phyloP scores from a whole-genome alignment of 2,329 filamentous ascomycete species.

The Hypoxylon sp. region DNA sequence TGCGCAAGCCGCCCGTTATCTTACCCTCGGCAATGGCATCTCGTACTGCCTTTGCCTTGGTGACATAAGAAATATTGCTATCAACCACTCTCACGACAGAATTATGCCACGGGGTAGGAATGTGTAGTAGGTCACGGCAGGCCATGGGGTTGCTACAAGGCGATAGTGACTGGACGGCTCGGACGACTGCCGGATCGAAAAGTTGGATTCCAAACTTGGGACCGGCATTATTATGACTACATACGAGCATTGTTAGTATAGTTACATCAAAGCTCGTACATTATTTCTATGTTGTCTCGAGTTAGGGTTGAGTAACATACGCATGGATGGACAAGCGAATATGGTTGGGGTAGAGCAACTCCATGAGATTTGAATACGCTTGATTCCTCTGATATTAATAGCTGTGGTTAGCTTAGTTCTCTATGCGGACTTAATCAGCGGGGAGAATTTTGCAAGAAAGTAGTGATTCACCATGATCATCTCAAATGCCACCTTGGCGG shows the following conservation, averaged over 20 bases:
- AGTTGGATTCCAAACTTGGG: conserved; percentile 60
- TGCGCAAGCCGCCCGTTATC: conserved; percentile 33
- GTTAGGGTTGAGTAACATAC: conserved; percentile 25
- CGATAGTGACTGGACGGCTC: conserved; percentile 46
- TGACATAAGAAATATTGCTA: conserved; percentile 35
- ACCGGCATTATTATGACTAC: conserved; percentile 57
- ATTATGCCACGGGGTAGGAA: conserved; percentile 63
- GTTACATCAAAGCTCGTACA: not conserved
- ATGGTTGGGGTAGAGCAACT: conserved; percentile 61
- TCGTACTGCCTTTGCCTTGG: conserved; percentile 43
- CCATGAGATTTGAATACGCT: conserved; percentile 64
- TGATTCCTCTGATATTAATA: conserved; percentile 57
- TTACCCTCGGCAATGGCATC: conserved; percentile 34
- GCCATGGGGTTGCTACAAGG: conserved; percentile 24
- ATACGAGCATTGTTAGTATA: conserved; percentile 16
- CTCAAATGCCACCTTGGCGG: conserved; percentile 54
- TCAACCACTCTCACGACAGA: conserved; percentile 52
- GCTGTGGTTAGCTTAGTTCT: conserved; percentile 17
- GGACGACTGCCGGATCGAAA: conserved; percentile 53
- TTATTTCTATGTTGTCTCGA: not conserved
- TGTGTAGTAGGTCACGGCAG: conserved; percentile 49
- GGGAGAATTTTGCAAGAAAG: not conserved
- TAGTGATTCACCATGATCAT: conserved; percentile 52
- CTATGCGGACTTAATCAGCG: not conserved
- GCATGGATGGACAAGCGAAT: conserved; percentile 65